Evolutionary conservation across 306 rosid species (phyloP).

Genomic region (Castanospermum australe): DNA sequence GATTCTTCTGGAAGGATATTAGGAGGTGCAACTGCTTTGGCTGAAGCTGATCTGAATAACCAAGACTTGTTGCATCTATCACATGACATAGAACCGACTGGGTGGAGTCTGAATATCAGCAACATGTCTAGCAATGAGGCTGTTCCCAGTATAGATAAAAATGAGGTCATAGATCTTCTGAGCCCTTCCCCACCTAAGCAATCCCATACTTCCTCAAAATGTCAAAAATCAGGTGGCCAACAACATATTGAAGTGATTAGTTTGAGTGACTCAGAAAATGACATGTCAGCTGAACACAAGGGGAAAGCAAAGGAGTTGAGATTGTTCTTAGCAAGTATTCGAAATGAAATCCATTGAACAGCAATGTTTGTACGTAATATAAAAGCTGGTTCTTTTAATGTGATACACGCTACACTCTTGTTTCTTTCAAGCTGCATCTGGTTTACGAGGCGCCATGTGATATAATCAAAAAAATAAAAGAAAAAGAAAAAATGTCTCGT

Average conservation of each 20-base stretch:
- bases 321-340: constrained; percentile 54
- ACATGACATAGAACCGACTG: constrained; percentile 13
- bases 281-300: constrained; percentile 61
- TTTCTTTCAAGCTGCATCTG: no score
- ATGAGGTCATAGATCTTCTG: constrained; percentile 62
- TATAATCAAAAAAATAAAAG: not conserved
- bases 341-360: constrained; percentile 39
- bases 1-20: constrained; percentile 21
- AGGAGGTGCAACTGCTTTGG: constrained; percentile 14
- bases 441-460: no score
- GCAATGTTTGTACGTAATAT: not conserved
- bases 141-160: constrained; percentile 26
- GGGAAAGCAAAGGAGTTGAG: constrained; percentile 66
- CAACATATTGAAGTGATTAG: constrained; percentile 53
- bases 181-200: constrained; percentile 68
- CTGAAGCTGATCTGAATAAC: constrained; percentile 30
- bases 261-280: constrained; percentile 75
- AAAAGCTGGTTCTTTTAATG: not conserved
- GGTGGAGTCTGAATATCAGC: constrained; percentile 11
- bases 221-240: constrained; percentile 29
- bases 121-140: constrained; percentile 9
- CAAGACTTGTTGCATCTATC: constrained; percentile 16
- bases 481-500: no score
- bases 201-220: constrained; percentile 10
- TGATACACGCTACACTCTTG: not conserved